phyloP scores from a whole-genome alignment of 1,284 basidiomycete genomes.

The Boletus sp. region DNA sequence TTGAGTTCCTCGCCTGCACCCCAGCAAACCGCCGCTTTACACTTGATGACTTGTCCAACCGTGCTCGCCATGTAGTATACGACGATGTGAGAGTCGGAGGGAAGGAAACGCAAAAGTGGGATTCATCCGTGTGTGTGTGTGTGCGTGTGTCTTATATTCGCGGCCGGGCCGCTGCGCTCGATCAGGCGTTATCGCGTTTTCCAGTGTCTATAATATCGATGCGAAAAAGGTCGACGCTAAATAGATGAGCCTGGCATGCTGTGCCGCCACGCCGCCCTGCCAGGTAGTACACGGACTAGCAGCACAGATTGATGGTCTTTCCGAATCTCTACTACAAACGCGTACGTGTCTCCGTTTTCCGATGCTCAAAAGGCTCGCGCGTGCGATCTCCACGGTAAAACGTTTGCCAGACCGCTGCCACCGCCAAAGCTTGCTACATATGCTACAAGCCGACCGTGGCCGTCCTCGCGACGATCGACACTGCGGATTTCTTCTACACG shows the following conservation, averaged over 20 bases:
- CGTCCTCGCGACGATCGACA: conserved; percentile 70
- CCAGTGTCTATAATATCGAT: too few relatives aligned
- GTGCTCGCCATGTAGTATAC: conserved; percentile 60
- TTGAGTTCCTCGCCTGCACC: conserved; percentile 85
- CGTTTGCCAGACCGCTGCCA: conserved; percentile 53
- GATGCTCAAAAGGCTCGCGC: background rate
- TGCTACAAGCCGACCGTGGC: conserved; percentile 71
- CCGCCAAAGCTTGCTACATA: conserved; percentile 64
- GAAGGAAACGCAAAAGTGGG: conserved; percentile 1
- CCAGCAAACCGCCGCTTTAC: conserved; percentile 97
- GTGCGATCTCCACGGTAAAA: conserved; percentile 1
- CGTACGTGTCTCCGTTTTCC: conserved; percentile 39
- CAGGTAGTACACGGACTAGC: too few relatives aligned
- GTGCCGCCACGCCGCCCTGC: too few relatives aligned
- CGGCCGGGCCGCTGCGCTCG: too few relatives aligned
- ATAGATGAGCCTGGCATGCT: conserved; percentile 9
- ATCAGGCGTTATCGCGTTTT: too few relatives aligned
- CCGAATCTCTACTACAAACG: conserved; percentile 78
- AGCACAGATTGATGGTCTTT: too few relatives aligned
- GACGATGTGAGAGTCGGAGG: conserved; percentile 17
- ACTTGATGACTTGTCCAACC: conserved; percentile 75
- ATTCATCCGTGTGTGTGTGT: too few relatives aligned
- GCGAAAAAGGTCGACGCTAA: too few relatives aligned
- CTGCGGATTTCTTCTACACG: conserved; percentile 71
- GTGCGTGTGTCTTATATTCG: too few relatives aligned